phyloP scores from a whole-genome alignment of 202 grass and related monocot species.

The Panicum virgatum region DNA sequence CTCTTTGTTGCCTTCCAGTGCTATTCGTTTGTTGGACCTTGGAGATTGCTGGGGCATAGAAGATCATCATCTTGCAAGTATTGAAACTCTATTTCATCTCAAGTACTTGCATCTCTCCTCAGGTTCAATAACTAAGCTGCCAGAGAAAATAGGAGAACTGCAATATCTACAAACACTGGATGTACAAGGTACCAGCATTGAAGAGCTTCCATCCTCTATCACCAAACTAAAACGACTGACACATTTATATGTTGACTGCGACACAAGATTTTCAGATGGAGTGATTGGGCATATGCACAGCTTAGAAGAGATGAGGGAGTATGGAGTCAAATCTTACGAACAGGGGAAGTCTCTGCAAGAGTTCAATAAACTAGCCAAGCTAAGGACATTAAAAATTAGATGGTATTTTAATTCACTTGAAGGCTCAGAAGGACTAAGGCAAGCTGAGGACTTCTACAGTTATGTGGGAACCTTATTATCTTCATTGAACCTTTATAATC shows the following conservation, averaged over 20 bases:
- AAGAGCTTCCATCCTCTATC: background rate
- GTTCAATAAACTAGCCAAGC: background rate
- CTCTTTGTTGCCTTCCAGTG: background rate
- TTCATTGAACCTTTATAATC: background rate
- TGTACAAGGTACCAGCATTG: background rate
- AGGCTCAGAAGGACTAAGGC: background rate
- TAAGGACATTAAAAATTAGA: background rate
- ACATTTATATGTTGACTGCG: background rate
- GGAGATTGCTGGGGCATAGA: background rate
- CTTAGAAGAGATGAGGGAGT: background rate
- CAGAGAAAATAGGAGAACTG: slow-evolving; percentile 6
- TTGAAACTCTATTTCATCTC: background rate
- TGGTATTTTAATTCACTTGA: background rate
- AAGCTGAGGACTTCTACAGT: background rate
- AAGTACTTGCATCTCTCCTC: background rate
- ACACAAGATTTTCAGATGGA: background rate
- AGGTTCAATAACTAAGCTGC: background rate
- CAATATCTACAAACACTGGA: slow-evolving; percentile 18
- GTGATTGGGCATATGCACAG: background rate
- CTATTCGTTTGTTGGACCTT: background rate
- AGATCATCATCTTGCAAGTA: background rate
- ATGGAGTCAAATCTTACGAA: background rate
- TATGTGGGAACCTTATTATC: background rate
- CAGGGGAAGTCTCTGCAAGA: background rate
- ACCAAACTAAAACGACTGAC: background rate